These are phyloP conservation scores for Speleostelium caveatum DNA, from an alignment of 78 protist species.

Conservation along the genomic window DNA sequence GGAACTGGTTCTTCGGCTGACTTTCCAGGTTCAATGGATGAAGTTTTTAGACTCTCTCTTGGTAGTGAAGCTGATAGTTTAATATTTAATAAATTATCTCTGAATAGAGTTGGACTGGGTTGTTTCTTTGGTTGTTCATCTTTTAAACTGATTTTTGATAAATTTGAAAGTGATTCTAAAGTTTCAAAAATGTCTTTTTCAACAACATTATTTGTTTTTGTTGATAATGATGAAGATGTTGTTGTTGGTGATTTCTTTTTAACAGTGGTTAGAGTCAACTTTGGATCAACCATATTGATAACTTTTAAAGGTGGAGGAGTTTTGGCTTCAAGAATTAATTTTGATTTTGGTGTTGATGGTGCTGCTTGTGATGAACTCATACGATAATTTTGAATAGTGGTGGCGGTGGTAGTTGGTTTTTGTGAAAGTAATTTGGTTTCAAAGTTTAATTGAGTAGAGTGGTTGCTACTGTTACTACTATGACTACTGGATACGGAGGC, in stretches of 20 bases:
- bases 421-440: too few relatives aligned
- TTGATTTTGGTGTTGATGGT: too few relatives aligned
- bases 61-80: background rate
- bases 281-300: background rate
- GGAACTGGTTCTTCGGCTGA: too few relatives aligned
- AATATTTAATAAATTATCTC: too few relatives aligned
- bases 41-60: background rate
- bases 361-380: background rate
- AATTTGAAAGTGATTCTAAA: background rate
- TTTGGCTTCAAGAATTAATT: background rate
- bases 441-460: too few relatives aligned
- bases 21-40: too few relatives aligned
- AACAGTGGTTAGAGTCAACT: background rate
- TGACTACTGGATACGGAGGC: too few relatives aligned
- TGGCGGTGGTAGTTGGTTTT: background rate
- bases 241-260: too few relatives aligned
- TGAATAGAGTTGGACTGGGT: background rate
- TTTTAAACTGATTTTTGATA: background rate
- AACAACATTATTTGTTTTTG: too few relatives aligned
- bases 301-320: slow-evolving; percentile 2
- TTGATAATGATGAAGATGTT: too few relatives aligned
- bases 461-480: too few relatives aligned
- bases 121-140: background rate
- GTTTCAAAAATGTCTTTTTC: background rate
- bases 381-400: background rate